A percentile compares a stretch with the other conserved stretches of the same genome.
Evolutionary conservation across 805 yeast genomes (phyloP).

Genomic region (Spathaspora sp.): DNA sequence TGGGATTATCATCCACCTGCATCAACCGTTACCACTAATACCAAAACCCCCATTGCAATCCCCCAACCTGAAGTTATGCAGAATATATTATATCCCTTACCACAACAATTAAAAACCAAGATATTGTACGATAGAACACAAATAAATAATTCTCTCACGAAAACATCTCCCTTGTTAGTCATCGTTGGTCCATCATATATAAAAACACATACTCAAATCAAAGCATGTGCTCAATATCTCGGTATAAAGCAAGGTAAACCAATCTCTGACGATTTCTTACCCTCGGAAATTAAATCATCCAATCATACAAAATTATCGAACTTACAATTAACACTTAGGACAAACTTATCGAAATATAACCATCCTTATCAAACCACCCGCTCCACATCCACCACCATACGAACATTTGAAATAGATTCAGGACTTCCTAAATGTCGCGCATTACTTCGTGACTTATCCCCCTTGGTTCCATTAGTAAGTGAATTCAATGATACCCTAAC

Average conservation of each 20-base stretch:
- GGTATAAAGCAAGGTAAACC: slow-evolving; percentile 14
- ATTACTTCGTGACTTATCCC: slow-evolving; percentile 36
- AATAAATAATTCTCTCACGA: slow-evolving; percentile 14
- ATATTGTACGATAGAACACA: slow-evolving; percentile 26
- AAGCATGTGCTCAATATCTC: slow-evolving; percentile 42
- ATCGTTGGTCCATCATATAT: slow-evolving; percentile 39
- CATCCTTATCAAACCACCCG: slow-evolving; percentile 7
- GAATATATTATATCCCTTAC: slow-evolving; percentile 33
- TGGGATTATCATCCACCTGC: slow-evolving; percentile 9
- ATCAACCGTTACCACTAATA: slow-evolving; percentile 13
- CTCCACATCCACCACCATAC: slow-evolving; percentile 5
- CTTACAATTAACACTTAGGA: slow-evolving; percentile 31
- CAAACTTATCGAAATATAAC: slow-evolving; percentile 31
- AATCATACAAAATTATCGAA: slow-evolving; percentile 5
- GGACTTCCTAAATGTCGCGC: slow-evolving; percentile 42
- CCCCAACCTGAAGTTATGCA: slow-evolving; percentile 45
- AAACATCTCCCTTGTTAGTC: slow-evolving; percentile 22
- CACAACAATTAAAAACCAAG: slow-evolving; percentile 21
- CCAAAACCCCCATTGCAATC: slow-evolving; percentile 32
- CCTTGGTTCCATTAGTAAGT: slow-evolving; percentile 43
- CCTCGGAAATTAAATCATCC: slow-evolving; percentile 1
- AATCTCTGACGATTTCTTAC: neutral
- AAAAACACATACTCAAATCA: slow-evolving; percentile 26
- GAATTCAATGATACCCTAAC: slow-evolving; percentile 46
- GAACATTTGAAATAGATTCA: slow-evolving; percentile 30